phyloP scores from a whole-genome alignment of 495 filamentous ascomycete genomes.

The Aspergillus kassunensis region DNA sequence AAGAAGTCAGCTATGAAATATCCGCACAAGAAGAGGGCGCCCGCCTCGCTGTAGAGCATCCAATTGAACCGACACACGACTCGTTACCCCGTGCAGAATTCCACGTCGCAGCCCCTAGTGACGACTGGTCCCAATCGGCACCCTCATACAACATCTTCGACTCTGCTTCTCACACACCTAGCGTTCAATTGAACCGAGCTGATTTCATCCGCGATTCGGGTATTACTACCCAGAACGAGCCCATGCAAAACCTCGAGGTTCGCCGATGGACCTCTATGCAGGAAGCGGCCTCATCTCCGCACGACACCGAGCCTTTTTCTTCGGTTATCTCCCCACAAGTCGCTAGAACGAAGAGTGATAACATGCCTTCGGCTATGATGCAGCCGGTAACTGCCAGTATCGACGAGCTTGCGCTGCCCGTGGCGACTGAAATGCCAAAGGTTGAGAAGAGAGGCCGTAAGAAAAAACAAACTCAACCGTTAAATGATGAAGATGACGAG shows the following conservation, averaged over 20 bases:
- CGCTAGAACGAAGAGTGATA: conserved; percentile 27
- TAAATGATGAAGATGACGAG: conserved; percentile 32
- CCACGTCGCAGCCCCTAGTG: not conserved
- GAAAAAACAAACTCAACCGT: conserved; percentile 28
- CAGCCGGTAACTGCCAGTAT: conserved; percentile 21
- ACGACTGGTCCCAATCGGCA: conserved; percentile 8
- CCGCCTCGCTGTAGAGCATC: not conserved
- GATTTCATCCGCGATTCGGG: conserved; percentile 8
- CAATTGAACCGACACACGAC: not conserved
- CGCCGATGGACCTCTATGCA: conserved; percentile 29
- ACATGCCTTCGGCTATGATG: conserved; percentile 9
- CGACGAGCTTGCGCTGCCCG: conserved; percentile 31
- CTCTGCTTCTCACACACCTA: conserved; percentile 6
- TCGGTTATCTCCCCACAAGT: conserved; percentile 25
- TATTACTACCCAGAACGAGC: conserved; percentile 7
- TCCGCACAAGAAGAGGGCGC: not conserved
- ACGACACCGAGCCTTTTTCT: conserved; percentile 42
- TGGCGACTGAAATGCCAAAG: conserved; percentile 18
- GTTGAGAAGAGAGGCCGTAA: conserved; percentile 32
- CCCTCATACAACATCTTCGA: conserved; percentile 29
- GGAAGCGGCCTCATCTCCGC: conserved; percentile 27
- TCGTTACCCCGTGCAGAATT: not conserved
- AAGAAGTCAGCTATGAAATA: not conserved
- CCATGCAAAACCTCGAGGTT: conserved; percentile 10
- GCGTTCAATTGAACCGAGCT: conserved; percentile 1